Conservation (phyloP, 23 red algal species). For the Agarophyton chilense region DNA sequence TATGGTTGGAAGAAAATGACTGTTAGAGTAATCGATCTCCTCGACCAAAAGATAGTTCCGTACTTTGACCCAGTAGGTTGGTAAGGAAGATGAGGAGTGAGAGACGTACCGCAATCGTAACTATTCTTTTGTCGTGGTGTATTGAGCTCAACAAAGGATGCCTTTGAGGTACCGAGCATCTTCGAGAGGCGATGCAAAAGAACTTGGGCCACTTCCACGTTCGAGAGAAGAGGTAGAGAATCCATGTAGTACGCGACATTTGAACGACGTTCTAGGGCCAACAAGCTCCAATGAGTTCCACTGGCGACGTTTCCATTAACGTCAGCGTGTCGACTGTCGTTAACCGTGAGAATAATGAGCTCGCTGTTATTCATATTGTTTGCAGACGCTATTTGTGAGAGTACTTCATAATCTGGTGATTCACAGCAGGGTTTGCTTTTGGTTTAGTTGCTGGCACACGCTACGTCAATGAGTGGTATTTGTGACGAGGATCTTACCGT, state of each 20-base stretch:
- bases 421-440: background rate
- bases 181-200: constrained; percentile 14
- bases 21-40: background rate
- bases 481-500: constrained; percentile 29
- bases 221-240: constrained; percentile 18
- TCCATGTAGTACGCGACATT: constrained; percentile 40
- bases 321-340: constrained; percentile 16
- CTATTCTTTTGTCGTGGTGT: constrained; percentile 38
- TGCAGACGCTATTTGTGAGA: constrained; percentile 15
- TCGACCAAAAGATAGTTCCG: too few species aligned
- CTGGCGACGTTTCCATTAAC: constrained; percentile 26
- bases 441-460: background rate
- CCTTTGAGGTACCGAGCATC: constrained; percentile 12
- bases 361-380: constrained; percentile 35
- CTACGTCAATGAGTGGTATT: background rate
- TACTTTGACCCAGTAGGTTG: too few species aligned
- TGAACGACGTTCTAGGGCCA: constrained; percentile 18
- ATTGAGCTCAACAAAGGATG: constrained; percentile 19
- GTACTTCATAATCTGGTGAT: constrained; percentile 23
- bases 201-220: constrained; percentile 12
- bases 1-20: background rate
- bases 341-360: constrained; percentile 47
- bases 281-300: constrained; percentile 54
- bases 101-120: constrained; percentile 58
- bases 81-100: background rate